Conservation (phyloP, 2,329 filamentous ascomycete species). For the Fusarium xylarioides region DNA sequence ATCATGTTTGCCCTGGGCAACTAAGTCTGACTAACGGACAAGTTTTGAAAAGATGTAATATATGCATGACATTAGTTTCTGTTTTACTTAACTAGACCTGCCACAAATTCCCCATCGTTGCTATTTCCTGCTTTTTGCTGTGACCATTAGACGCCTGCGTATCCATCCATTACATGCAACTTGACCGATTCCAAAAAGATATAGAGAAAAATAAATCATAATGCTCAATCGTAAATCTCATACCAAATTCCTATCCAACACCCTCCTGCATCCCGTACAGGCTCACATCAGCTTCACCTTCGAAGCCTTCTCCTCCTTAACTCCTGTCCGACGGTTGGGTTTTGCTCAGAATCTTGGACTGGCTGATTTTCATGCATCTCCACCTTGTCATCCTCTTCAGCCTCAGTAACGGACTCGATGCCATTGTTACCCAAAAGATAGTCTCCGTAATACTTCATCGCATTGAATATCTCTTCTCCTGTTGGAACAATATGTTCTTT, state of each 20-base stretch:
- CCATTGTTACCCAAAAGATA: slow-evolving; percentile 78
- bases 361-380: slow-evolving; percentile 7
- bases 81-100: slow-evolving; percentile 8
- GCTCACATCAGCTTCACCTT: slow-evolving; percentile 29
- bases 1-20: slow-evolving; percentile 50
- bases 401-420: slow-evolving; percentile 58
- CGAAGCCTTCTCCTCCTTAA: slow-evolving; percentile 44
- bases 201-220: slow-evolving; percentile 13
- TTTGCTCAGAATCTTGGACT: slow-evolving; percentile 10
- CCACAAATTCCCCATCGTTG: slow-evolving; percentile 19
- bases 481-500: slow-evolving; percentile 88
- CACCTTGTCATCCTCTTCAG: slow-evolving; percentile 36
- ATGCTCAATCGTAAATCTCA: slow-evolving; percentile 25
- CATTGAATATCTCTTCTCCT: slow-evolving; percentile 85
- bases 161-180: slow-evolving; percentile 7
- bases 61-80: slow-evolving; percentile 18
- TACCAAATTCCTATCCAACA: slow-evolving; percentile 10
- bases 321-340: slow-evolving; percentile 38
- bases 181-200: background rate
- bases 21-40: slow-evolving; percentile 4
- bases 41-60: background rate
- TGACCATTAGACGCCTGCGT: slow-evolving; percentile 30
- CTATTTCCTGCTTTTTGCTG: slow-evolving; percentile 20
- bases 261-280: background rate
- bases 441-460: slow-evolving; percentile 83